Evolutionary conservation across 768 basidiomycete genomes (phyloP).

Genomic region (Suillus americanus): DNA sequence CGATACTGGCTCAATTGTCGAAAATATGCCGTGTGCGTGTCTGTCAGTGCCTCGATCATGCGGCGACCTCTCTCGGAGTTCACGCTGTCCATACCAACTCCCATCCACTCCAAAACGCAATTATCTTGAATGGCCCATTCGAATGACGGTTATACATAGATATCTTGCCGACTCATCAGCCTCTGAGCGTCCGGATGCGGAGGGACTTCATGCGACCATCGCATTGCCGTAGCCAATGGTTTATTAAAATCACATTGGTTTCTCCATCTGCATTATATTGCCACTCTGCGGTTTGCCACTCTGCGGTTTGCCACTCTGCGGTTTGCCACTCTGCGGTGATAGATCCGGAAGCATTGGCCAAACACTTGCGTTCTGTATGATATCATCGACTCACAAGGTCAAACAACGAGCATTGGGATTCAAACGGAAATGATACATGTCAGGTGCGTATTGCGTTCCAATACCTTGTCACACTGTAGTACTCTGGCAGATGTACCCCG

Average conservation of each 20-base stretch:
- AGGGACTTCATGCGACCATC: background rate
- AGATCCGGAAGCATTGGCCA: conserved; percentile 33
- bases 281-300: conserved; percentile 41
- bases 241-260: conserved; percentile 56
- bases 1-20: conserved; percentile 6
- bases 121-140: conserved; percentile 66
- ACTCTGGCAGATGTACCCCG: too few species aligned
- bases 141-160: conserved; percentile 62
- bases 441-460: background rate
- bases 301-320: too few species aligned
- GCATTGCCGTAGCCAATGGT: conserved; percentile 47
- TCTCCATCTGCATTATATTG: conserved; percentile 13
- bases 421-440: background rate
- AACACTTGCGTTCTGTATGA: conserved; percentile 47
- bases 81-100: conserved; percentile 48
- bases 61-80: conserved; percentile 50
- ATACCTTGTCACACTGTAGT: background rate
- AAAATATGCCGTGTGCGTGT: conserved; percentile 32
- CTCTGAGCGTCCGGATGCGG: conserved; percentile 66
- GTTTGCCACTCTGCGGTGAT: conserved; percentile 37
- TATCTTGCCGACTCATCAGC: conserved; percentile 61
- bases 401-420: too few species aligned
- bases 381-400: conserved; percentile 27
- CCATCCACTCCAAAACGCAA: conserved; percentile 73
- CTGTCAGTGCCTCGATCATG: conserved; percentile 70